Base-by-base conservation (phyloP, 2,329 filamentous ascomycete species). In the Samsoniella hepiali region DNA sequence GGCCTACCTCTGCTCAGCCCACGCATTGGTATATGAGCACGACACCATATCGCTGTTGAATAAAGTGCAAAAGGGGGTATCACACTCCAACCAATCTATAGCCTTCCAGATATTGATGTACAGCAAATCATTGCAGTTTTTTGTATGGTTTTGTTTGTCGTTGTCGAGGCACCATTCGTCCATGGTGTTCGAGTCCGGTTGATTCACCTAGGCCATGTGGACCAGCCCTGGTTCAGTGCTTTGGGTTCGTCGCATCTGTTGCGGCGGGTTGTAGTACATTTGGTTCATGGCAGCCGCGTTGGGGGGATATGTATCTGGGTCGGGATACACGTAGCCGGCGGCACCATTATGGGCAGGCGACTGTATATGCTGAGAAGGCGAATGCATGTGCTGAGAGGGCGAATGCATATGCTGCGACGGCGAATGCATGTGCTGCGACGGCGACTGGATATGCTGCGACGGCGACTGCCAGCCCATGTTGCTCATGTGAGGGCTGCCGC, bases 401-500 rank as follows among this genome's bases (percentile, higher is more conserved):
- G 92, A 87, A 38, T 84, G 84, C 67, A 87, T 85, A 8, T 61
- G 58, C 68, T 93, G 90, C 10, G 90, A 3, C 81, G 58, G 84
- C 86, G 51, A 53, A 9, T 55, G 84, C 85, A 53, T 79, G 76
- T 66, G 58, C 68, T 93, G 90, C 9, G 90, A 89, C 10, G 89
- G 87, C 68, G 92, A 87, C 40, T 84, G 84, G 67, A 87, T 85
- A 8, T 60, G 58, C 68, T 93, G 90, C 2, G 57, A 59, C 15
- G 57, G 57, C 45, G 57, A 59, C 68, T 91, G 90, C 93, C 94
- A 97, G 62, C 91, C 90, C 66, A 91, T 84, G 65, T 84, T 87
- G 66, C 79, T 77, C 87, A 97, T 91, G 75, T 97, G 93, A 58
- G 94, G 93, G 75, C 93, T 97, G 60, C 91, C 90, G 63, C 81